Base-by-base conservation (phyloP, 2,329 filamentous ascomycete genomes). In the Fusarium verrucosum region DNA sequence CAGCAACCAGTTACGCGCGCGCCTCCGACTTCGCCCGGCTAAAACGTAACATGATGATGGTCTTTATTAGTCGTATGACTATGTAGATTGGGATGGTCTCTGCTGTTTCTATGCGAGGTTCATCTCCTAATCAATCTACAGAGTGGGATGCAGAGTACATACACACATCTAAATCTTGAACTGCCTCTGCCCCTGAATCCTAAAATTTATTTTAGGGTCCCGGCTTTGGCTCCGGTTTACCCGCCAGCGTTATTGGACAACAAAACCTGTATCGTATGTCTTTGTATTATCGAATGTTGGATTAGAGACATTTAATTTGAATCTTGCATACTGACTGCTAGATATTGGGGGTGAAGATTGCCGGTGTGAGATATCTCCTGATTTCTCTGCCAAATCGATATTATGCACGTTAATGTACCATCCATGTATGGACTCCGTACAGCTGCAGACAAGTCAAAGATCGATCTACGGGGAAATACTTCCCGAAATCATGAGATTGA, bases 61-160 rank as follows among this genome's bases (percentile, higher is more conserved):
- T 62, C 64, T 40, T 42, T 43, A 51, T 60, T 64, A 59, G 61
- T 70, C 68, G 68, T 70, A 70, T 71, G 68, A 68, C 22, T 20
- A 10, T 28, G 20, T 22, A 25, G 17, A 22, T 28, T 51, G 58
- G 43, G 52, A 44, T 44, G 49, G 46, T 41, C 40, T 45, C 62
- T 59, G 45, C 44, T 26, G 56, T 46, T 62, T 50, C 20, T 33
- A 41, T 53, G 46, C 58, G 47, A 68, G 49, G 43, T 43, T 59
- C 51, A 58, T 54, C 56, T 46, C 54, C 37, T 28, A 43, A 11
- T 16, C 16, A 60, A 61, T 60, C 36, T 61, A 30, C n/a, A n/a
- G n/a, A n/a, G n/a, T n/a, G n/a, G n/a, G n/a, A n/a, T n/a, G n/a
- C n/a, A n/a, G n/a, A n/a, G n/a, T n/a, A n/a, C n/a, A n/a, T n/a